Evolutionary conservation across 805 yeast species (phyloP).

Genomic region (Lipomyces chichibuensis): DNA sequence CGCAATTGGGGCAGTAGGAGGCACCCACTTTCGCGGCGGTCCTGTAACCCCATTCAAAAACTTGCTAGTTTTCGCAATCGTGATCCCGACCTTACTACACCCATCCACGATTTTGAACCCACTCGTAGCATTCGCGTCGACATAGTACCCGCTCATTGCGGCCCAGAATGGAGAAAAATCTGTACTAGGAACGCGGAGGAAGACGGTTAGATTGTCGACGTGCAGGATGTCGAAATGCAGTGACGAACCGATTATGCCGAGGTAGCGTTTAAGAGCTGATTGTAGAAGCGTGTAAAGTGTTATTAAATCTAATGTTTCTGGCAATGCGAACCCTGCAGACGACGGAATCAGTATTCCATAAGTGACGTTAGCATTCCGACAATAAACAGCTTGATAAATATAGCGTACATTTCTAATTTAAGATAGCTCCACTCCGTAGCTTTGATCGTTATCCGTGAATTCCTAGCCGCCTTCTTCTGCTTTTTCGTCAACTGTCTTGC

Average conservation of each 20-base stretch:
- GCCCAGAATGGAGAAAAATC: conserved; percentile 19
- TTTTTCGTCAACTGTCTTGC: background rate
- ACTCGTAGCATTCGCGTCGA: conserved; percentile 1
- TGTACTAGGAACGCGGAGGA: conserved; percentile 21
- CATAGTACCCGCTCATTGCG: conserved; percentile 21
- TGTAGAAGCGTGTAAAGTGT: conserved; percentile 20
- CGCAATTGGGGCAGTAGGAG: conserved; percentile 2
- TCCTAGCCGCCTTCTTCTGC: background rate
- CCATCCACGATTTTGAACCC: conserved; percentile 8
- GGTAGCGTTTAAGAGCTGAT: conserved; percentile 16
- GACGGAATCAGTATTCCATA: conserved; percentile 6
- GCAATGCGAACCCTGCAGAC: background rate
- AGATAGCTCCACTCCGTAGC: conserved; percentile 22
- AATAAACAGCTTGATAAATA: background rate
- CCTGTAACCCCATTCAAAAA: conserved; percentile 17
- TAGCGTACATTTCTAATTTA: conserved; percentile 11
- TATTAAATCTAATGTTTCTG: conserved; percentile 12
- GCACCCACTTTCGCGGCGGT: conserved; percentile 25
- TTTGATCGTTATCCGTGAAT: conserved; percentile 13
- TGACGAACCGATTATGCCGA: conserved; percentile 28
- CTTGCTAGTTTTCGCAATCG: conserved; percentile 11
- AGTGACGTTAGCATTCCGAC: background rate
- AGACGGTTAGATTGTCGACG: background rate
- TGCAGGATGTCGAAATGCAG: conserved; percentile 22
- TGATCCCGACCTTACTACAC: conserved; percentile 13